Percentiles rank a stretch among this genome's conserved stretches.
These are phyloP conservation scores for Verticillium nonalfalfae DNA, from an alignment of 2,329 filamentous ascomycete genomes.

Conservation along the genomic window DNA sequence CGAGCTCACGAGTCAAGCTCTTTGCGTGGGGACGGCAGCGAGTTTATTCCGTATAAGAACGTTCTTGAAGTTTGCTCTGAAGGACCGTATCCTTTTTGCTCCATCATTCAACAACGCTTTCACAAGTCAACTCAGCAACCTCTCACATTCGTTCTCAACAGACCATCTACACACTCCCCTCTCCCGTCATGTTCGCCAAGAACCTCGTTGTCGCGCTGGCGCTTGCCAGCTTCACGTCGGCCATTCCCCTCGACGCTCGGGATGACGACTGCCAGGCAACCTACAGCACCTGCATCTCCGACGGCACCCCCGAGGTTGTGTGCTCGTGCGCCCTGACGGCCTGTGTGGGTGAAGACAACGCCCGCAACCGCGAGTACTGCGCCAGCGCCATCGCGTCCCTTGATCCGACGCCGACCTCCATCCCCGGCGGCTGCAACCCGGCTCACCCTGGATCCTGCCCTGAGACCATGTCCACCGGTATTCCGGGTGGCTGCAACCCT, in stretches of 20 bases:
- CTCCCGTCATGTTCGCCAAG: not conserved
- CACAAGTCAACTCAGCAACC: not conserved
- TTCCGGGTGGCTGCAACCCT: not conserved
- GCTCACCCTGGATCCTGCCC: not conserved
- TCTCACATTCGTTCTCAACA: not conserved
- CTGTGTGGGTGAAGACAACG: constrained; percentile 8
- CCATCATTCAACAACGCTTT: not conserved
- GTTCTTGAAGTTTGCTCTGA: no score
- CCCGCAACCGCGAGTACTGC: constrained; percentile 7
- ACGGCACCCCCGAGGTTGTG: constrained; percentile 3
- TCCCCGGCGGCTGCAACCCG: not conserved
- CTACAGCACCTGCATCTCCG: constrained; percentile 6
- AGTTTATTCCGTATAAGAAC: not conserved
- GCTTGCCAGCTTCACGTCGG: constrained; percentile 6
- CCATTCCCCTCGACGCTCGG: constrained; percentile 1
- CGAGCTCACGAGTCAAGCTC: not conserved
- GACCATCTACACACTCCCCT: not conserved
- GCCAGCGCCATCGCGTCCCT: constrained; percentile 5
- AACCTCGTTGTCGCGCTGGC: constrained; percentile 8
- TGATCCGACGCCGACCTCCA: constrained; percentile 4
- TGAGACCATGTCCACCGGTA: not conserved
- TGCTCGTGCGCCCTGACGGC: constrained; percentile 6
- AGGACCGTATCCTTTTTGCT: not conserved
- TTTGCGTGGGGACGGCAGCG: not conserved
- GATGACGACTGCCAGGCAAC: constrained; percentile 5